These are phyloP conservation scores for Candida caryicola DNA, from an alignment of 805 yeast species.

Conservation along the genomic window DNA sequence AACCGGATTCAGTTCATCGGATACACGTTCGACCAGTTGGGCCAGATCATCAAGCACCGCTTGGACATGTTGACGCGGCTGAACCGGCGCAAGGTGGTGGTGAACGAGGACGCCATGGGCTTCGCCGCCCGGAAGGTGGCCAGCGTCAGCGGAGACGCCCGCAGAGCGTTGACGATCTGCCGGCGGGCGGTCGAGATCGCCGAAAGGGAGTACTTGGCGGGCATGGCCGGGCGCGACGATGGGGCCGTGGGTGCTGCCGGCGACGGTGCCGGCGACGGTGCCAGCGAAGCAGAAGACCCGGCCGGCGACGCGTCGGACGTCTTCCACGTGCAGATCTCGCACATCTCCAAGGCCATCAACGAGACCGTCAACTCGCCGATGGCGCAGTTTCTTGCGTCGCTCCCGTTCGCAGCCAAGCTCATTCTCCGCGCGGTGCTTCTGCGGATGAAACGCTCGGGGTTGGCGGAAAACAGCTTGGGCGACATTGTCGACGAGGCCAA, in stretches of 20 bases:
- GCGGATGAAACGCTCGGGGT: conserved; percentile 62
- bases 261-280: not conserved
- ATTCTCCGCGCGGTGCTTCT: conserved; percentile 66
- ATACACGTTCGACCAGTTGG: conserved; percentile 75
- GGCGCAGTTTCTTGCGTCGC: conserved; percentile 51
- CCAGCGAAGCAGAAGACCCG: not conserved
- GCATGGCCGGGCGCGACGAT: conserved; percentile 11
- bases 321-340: conserved; percentile 63
- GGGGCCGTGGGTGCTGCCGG: no score
- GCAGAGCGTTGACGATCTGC: conserved; percentile 86
- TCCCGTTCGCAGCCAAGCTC: conserved; percentile 70
- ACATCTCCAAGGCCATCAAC: conserved; percentile 73
- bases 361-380: conserved; percentile 78
- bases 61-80: conserved; percentile 44
- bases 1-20: conserved; percentile 86
- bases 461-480: conserved; percentile 69
- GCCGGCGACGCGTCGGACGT: conserved; percentile 5
- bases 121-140: conserved; percentile 94
- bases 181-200: conserved; percentile 88
- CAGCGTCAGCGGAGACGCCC: conserved; percentile 94
- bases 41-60: conserved; percentile 69
- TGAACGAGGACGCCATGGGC: conserved; percentile 73
- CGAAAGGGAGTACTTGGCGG: conserved; percentile 51
- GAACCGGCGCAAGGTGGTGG: conserved; percentile 42
- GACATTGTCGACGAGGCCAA: conserved; percentile 77